These are phyloP conservation scores for Pseudomassariella vexata DNA, from an alignment of 2,329 filamentous ascomycete genomes.

Conservation along the genomic window DNA sequence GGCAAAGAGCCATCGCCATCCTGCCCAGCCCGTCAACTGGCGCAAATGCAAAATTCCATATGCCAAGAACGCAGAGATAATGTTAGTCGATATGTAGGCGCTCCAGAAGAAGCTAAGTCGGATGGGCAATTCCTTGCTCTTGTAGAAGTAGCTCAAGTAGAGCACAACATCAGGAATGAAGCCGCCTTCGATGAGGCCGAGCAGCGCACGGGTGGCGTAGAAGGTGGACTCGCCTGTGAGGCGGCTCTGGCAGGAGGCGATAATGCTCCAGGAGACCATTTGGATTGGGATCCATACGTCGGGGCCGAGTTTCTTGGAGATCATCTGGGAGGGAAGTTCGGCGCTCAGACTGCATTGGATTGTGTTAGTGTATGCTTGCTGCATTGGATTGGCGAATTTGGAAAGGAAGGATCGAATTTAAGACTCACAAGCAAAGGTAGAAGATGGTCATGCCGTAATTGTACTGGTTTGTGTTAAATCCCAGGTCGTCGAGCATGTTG, in stretches of 20 bases:
- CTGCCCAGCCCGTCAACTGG: constrained; percentile 28
- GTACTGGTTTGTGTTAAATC: constrained; percentile 23
- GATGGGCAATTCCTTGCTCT: constrained; percentile 10
- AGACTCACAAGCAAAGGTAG: constrained; percentile 9
- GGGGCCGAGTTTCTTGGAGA: constrained; percentile 17
- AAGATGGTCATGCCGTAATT: constrained; percentile 9
- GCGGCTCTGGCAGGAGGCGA: constrained; percentile 25
- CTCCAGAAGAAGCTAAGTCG: constrained; percentile 29
- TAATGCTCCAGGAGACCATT: constrained; percentile 28
- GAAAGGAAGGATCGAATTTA: not conserved
- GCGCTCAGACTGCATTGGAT: constrained; percentile 9
- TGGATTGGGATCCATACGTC: constrained; percentile 26
- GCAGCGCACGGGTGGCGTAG: constrained; percentile 21
- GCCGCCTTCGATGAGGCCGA: constrained; percentile 28
- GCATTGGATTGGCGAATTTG: not conserved
- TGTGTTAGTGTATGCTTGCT: not conserved
- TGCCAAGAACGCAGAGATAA: constrained; percentile 26
- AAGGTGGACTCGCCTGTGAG: constrained; percentile 22
- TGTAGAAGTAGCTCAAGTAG: constrained; percentile 15
- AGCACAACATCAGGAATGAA: constrained; percentile 29
- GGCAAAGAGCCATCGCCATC: constrained; percentile 45
- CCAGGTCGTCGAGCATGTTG: constrained; percentile 25
- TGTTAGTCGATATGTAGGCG: constrained; percentile 21
- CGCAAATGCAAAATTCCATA: constrained; percentile 30
- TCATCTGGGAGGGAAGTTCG: constrained; percentile 16